Evolutionary conservation across 2,329 filamentous ascomycete genomes (phyloP).

Genomic region (Macrophomina pseudophaseolina): DNA sequence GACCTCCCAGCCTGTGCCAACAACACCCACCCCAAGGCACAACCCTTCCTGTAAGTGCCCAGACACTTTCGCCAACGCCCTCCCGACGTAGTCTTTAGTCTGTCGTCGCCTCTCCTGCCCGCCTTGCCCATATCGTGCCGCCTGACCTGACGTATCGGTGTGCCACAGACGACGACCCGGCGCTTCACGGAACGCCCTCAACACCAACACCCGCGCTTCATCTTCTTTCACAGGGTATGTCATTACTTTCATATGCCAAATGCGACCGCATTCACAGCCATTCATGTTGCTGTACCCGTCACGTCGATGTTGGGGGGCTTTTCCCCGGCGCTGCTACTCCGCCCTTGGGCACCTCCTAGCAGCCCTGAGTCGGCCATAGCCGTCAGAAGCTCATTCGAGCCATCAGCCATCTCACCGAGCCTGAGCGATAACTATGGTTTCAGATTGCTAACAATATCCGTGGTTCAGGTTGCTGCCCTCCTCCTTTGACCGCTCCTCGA

Average conservation of each 20-base stretch:
- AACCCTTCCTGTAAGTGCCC: constrained; percentile 2
- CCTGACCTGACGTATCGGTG: constrained; percentile 29
- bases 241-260: constrained; percentile 34
- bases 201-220: constrained; percentile 37
- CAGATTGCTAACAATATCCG: constrained; percentile 23
- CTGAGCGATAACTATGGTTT: background rate
- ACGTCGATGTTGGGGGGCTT: constrained; percentile 28
- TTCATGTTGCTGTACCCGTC: constrained; percentile 29
- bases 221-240: constrained; percentile 40
- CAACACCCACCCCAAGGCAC: constrained; percentile 11
- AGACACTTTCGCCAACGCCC: constrained; percentile 18
- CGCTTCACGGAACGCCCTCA: constrained; percentile 43
- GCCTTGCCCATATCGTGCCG: constrained; percentile 17
- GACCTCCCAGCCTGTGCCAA: constrained; percentile 26
- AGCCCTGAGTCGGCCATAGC: constrained; percentile 36
- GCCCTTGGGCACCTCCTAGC: constrained; percentile 38
- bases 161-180: constrained; percentile 37
- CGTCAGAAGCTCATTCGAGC: constrained; percentile 14
- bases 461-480: constrained; percentile 33
- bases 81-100: background rate
- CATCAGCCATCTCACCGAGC: constrained; percentile 12
- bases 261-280: constrained; percentile 38
- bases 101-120: background rate
- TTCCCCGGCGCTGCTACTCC: constrained; percentile 33
- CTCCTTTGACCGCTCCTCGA: constrained; percentile 37